Evolutionary conservation across 345 rosid species (phyloP), one percentile per base, ranked within the genome.

Genomic region (Alliaria petiolata): DNA sequence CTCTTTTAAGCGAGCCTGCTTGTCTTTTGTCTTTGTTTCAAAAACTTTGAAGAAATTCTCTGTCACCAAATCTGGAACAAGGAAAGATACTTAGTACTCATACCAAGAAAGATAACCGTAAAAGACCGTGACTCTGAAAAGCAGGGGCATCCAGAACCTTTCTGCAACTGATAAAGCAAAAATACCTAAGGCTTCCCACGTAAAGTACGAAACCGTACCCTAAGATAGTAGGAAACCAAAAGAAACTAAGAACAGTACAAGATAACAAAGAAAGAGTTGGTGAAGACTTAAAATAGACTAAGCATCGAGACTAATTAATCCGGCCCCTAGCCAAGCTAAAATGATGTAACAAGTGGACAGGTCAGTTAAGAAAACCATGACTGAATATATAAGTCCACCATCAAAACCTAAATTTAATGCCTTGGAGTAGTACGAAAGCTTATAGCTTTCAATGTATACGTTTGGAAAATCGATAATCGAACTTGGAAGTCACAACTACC

Each of bases 1-100:
- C 83, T 86, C 83, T 83, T 83, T 87, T 35, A 93, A 83, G 68
- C 85, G 96, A 70, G 75, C 79, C 67, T 59, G 86, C 84, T 84
- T 93, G 77, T 89, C 97, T 64, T 86, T 85, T 82, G 86, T 90
- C 83, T 93, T 93, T 65, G 79, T 84, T 76, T 93, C 93, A 71
- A 93, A 90, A 71, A 84, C 80, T 73, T 77, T 80, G 78, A 93
- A 87, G 82, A 93, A 89, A 56, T 86, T 85, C 56, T 83, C 81
- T 15, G 76, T 64, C 44, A 80, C 85, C 71, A 81, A 82, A 87
- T 87, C 98, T 93, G 84, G 76, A 83, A 39, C 62, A 10, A 75
- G 65, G 64, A 65, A 72, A 64, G 53, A 65, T 69, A 58, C 71
- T 55, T 43, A 76, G 57, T 59, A 43, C 62, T 79, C 34, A 53